These are phyloP conservation scores for Hortiboletus campestris DNA, from an alignment of 768 basidiomycete genomes.

Conservation along the genomic window DNA sequence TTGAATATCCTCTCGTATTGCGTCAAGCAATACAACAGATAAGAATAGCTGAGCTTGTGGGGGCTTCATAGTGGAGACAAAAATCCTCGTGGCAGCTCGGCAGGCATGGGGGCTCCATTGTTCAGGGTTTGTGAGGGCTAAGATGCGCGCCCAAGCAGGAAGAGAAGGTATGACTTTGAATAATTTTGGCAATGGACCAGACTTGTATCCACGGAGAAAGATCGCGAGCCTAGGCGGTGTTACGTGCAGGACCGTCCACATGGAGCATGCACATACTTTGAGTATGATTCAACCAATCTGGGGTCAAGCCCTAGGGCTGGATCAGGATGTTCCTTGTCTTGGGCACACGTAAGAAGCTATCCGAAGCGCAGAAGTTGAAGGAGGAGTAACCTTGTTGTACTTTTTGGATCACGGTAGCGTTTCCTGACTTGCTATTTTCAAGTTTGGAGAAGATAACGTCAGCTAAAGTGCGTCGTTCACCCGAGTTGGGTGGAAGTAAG, in stretches of 20 bases:
- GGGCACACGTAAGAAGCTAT: constrained; percentile 3
- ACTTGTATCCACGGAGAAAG: constrained; percentile 85
- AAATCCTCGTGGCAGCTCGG: constrained; percentile 89
- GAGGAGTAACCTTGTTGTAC: constrained; percentile 50
- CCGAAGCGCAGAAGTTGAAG: neutral
- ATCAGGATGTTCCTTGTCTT: constrained; percentile 60
- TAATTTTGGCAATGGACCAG: constrained; percentile 91
- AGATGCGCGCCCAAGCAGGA: constrained; percentile 92
- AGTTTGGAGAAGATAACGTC: constrained; percentile 97
- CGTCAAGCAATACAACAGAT: constrained; percentile 86
- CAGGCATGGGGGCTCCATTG: constrained; percentile 96
- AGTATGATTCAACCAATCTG: constrained; percentile 88
- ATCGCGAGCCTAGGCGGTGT: constrained; percentile 65
- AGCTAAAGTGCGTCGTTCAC: constrained; percentile 83
- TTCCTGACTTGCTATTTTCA: constrained; percentile 57
- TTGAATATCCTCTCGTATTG: constrained; percentile 84
- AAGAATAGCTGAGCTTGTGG: constrained; percentile 90
- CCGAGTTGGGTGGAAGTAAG: constrained; percentile 70
- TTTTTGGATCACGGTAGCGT: constrained; percentile 56
- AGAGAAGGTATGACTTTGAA: constrained; percentile 98
- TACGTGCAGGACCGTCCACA: neutral
- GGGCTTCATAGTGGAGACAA: constrained; percentile 96
- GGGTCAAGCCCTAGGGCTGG: constrained; percentile 89
- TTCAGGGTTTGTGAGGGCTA: constrained; percentile 89
- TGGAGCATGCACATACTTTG: constrained; percentile 65